Base-by-base conservation (phyloP, 2,329 filamentous ascomycete species). In the Cytospora leucostoma region DNA sequence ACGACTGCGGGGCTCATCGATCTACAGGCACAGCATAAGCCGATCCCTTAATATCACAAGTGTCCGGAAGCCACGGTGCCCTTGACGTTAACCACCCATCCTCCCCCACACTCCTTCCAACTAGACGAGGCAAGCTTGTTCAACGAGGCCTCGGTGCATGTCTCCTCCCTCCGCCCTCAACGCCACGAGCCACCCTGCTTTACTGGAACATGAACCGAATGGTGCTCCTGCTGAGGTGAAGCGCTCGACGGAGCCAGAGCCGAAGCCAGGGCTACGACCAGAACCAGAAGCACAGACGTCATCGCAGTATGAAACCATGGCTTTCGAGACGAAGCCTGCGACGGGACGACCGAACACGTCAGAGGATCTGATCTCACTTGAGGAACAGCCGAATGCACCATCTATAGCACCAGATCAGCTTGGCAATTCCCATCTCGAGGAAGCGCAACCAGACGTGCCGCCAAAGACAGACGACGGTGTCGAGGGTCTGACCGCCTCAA, bases 401-500 rank as follows among this genome's bases (percentile, higher is more conserved):
- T 27, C 49, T 19, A 27, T 55, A 6, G 11, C 51, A n/a, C 33
- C 44, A 21, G 59, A 57, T 13, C 35, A 56, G 35, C 34, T 62
- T 61, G 59, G 51, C 21, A 10, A 50, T 21, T 13, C 17, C 19
- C 52, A 59, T 17, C 47, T 47, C 13, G 27, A 61, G 4, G 47
- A 62, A 10, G 7, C 56, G 49, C 40, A 13, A 32, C 47, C 65
- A n/a, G 62, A 40, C 6, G 44, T 53, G 33, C 53, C 50, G 13
- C 59, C 19, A 27, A 65, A 58, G 55, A 50, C 63, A 12, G 65
- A 65, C 13, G 63, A 66, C 19, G 58, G 61, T 10, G 37, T 34
- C 17, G 64, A 66, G 17, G 56, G 37, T 59, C 75, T 81, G 77
- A 74, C 76, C 54, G 79, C 81, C 55, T 82, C 82, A 5, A 76